Conservation (phyloP, 352 stramenopile genomes). For the Globisporangium yorkense region DNA sequence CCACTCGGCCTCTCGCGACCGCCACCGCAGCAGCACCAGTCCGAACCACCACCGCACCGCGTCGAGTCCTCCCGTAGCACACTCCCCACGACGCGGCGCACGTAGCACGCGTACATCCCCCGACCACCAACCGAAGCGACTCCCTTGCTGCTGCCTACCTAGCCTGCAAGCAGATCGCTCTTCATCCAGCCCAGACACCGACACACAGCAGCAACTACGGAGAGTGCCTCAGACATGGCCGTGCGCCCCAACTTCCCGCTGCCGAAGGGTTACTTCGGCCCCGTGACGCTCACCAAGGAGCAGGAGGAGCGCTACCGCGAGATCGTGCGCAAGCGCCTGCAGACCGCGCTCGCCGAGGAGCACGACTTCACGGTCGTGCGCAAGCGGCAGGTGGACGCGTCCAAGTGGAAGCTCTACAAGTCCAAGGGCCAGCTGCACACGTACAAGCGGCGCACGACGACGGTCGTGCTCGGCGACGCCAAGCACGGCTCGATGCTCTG, state of each 20-base stretch:
- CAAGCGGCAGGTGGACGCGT: slow-evolving; percentile 22
- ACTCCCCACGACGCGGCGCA: too few relatives aligned
- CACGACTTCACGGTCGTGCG: slow-evolving; percentile 10
- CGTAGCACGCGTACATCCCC: background rate
- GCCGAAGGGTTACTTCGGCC: slow-evolving; percentile 16
- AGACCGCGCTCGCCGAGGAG: slow-evolving; percentile 11
- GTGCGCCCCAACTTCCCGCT: slow-evolving; percentile 14
- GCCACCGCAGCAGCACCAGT: background rate
- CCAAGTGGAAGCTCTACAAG: slow-evolving; percentile 47
- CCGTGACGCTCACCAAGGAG: slow-evolving; percentile 18
- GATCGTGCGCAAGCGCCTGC: slow-evolving; percentile 9
- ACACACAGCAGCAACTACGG: background rate
- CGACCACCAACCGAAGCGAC: background rate
- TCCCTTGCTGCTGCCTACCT: background rate
- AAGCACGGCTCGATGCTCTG: slow-evolving; percentile 18
- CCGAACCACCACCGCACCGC: too few relatives aligned
- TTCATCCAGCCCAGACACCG: background rate
- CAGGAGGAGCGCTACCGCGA: slow-evolving; percentile 25
- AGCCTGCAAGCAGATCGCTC: background rate
- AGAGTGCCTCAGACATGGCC: background rate
- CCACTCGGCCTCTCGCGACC: background rate
- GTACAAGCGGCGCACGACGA: slow-evolving; percentile 19
- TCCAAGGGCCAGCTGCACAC: slow-evolving; percentile 33
- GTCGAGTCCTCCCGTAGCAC: background rate
- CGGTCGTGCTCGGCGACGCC: slow-evolving; percentile 2